Conservation (phyloP, 129 eudicot species). For the Tagetes patula region DNA sequence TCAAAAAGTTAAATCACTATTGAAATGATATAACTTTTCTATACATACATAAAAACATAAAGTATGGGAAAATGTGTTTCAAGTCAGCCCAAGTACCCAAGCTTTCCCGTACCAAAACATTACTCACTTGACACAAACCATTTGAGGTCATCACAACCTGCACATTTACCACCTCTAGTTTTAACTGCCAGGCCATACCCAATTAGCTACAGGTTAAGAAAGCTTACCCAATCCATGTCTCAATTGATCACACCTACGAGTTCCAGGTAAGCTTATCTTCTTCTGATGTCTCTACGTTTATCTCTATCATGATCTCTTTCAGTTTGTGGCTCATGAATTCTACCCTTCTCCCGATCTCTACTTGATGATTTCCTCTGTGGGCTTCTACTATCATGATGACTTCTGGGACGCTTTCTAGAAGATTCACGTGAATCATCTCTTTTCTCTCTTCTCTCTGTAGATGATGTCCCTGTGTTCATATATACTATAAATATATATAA, state of each 20-base stretch:
- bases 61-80: not conserved
- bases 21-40: not conserved
- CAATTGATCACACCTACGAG: not conserved
- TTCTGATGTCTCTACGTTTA: constrained; percentile 41
- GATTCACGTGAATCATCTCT: constrained; percentile 63
- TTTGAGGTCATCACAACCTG: not conserved
- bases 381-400: constrained; percentile 64
- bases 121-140: not conserved
- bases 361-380: constrained; percentile 59
- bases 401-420: constrained; percentile 65
- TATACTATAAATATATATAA: not conserved
- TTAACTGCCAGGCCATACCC: not conserved
- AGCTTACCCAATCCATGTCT: constrained; percentile 12
- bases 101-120: not conserved
- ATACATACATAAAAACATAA: not conserved
- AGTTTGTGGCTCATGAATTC: constrained; percentile 40
- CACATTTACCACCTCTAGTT: not conserved
- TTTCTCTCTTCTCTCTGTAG: constrained; percentile 57
- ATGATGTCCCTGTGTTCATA: constrained; percentile 43
- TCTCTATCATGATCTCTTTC: constrained; percentile 42
- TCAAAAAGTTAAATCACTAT: not conserved
- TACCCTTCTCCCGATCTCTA: constrained; percentile 52
- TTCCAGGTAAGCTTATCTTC: constrained; percentile 22
- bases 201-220: not conserved
- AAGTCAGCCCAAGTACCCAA: not conserved